phyloP scores from a whole-genome alignment of 768 basidiomycete genomes.

The Lactarius hatsudake region DNA sequence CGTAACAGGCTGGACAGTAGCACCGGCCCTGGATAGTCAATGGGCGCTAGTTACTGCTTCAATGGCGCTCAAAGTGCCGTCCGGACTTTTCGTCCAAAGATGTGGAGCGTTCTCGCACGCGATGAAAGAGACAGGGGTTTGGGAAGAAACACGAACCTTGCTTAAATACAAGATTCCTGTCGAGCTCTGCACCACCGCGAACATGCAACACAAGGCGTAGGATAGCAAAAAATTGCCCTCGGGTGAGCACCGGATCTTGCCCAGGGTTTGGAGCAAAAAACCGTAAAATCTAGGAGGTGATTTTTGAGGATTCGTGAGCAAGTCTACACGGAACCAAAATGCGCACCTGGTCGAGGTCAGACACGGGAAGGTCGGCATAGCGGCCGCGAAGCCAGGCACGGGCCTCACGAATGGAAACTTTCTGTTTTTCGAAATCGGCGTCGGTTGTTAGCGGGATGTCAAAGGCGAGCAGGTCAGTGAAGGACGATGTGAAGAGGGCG shows the following conservation, averaged over 20 bases:
- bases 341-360: conserved; percentile 59
- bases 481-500: conserved; percentile 57
- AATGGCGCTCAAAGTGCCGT: background rate
- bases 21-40: background rate
- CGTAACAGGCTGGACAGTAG: background rate
- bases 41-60: background rate
- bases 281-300: conserved; percentile 52
- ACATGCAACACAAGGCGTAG: conserved; percentile 65
- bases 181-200: conserved; percentile 55
- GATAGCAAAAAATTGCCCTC: conserved; percentile 76
- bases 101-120: too few species aligned
- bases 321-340: background rate
- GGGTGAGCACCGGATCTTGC: conserved; percentile 52
- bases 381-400: conserved; percentile 75
- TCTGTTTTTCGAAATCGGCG: conserved; percentile 51
- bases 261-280: conserved; percentile 58
- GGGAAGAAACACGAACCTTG: conserved; percentile 53
- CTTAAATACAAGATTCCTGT: conserved; percentile 66
- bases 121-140: background rate
- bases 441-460: conserved; percentile 36
- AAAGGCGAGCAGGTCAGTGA: conserved; percentile 41
- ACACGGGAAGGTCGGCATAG: conserved; percentile 51
- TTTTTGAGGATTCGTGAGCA: background rate
- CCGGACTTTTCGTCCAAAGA: background rate
- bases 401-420: conserved; percentile 60